Evolutionary conservation across 306 rosid genomes (phyloP).

Genomic region (Rosa rugosa): DNA sequence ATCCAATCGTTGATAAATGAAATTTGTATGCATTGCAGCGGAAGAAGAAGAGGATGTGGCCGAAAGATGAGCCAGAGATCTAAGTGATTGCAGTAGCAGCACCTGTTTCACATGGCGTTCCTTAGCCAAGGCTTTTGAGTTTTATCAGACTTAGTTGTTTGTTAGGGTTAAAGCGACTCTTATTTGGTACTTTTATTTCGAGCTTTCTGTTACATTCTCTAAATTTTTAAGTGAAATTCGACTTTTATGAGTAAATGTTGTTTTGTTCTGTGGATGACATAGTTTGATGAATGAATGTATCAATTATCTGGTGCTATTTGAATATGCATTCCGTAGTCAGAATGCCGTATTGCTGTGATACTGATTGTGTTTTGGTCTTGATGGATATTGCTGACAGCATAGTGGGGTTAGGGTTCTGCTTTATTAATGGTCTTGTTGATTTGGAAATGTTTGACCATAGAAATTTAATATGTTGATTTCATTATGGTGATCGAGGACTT

Average conservation of each 20-base stretch:
- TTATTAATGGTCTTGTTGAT: too few relatives aligned
- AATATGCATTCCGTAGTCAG: background rate
- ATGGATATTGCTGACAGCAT: background rate
- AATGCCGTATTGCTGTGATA: background rate
- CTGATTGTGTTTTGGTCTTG: background rate
- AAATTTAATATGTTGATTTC: background rate
- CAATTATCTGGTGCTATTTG: background rate
- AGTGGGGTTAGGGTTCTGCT: background rate
- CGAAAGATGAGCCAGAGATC: slow-evolving; percentile 65
- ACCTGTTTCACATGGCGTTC: slow-evolving; percentile 12
- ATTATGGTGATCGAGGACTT: too few relatives aligned
- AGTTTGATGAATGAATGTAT: background rate
- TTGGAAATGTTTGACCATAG: background rate
- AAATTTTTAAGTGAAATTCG: background rate
- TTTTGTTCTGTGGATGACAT: background rate
- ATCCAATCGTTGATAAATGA: background rate
- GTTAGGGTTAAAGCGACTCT: slow-evolving; percentile 1
- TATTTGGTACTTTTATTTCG: background rate
- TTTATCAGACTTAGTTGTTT: slow-evolving; percentile 7
- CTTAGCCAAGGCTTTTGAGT: slow-evolving; percentile 14
- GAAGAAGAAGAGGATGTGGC: slow-evolving; percentile 59
- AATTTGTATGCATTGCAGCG: slow-evolving; percentile 20
- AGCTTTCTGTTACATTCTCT: background rate
- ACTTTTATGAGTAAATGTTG: background rate
- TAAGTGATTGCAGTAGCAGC: slow-evolving; percentile 25